Percentiles rank a stretch among this genome's conserved stretches.
Evolutionary conservation across 2,329 filamentous ascomycete genomes (phyloP).

Genomic region (Cladorrhinum sp.): DNA sequence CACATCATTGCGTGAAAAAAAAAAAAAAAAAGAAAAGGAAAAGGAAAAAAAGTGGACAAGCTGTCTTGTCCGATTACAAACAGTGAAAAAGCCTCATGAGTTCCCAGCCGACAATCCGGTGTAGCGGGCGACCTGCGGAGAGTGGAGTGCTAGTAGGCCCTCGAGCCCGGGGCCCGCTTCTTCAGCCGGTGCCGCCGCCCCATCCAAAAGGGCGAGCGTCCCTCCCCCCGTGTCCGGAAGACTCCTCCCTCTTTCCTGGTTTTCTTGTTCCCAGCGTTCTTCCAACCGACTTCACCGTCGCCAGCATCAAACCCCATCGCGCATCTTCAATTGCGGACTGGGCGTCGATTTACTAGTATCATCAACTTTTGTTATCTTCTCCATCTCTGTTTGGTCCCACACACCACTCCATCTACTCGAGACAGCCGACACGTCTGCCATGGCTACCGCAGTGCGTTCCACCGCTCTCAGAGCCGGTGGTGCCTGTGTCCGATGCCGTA

Average conservation of each 20-base stretch:
- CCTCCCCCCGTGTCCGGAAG: background rate
- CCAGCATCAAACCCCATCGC: background rate
- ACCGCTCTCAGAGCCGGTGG: slow-evolving; percentile 60
- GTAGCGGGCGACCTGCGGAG: background rate
- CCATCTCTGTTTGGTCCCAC: background rate
- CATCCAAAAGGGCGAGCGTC: background rate
- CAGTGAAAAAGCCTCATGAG: background rate
- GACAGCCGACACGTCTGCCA: slow-evolving; percentile 4
- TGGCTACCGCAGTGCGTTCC: slow-evolving; percentile 44
- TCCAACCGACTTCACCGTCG: background rate
- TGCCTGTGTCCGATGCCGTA: slow-evolving; percentile 61
- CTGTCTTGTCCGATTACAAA: slow-evolving; percentile 1
- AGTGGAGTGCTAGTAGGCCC: background rate
- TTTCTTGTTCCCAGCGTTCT: slow-evolving; percentile 6
- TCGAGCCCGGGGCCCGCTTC: background rate
- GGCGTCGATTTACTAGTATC: background rate
- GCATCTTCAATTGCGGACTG: background rate
- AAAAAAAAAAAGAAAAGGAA: background rate
- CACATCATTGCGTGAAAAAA: background rate
- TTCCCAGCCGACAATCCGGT: slow-evolving; percentile 1
- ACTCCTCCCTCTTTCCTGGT: background rate
- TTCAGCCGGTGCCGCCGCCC: slow-evolving; percentile 1
- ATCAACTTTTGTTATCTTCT: background rate
- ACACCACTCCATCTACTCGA: background rate
- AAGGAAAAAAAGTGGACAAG: background rate